Evolutionary conservation across 805 yeast species (phyloP).

Genomic region (Kuraishia hungarica): DNA sequence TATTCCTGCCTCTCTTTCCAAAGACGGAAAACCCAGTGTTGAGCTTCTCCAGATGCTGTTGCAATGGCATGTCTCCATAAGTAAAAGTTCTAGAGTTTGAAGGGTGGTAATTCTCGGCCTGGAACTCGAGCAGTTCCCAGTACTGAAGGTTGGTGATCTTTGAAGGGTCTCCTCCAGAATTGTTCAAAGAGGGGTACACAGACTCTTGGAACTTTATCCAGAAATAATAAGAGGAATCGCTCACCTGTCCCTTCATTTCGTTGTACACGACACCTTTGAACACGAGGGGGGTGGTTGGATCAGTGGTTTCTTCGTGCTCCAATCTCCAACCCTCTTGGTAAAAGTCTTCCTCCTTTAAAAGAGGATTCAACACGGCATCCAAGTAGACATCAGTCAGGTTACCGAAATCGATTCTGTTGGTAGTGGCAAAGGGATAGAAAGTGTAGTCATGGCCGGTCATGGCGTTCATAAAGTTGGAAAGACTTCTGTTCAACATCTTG

Average conservation of each 20-base stretch:
- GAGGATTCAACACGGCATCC: slow-evolving; percentile 80
- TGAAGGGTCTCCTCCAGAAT: slow-evolving; percentile 92
- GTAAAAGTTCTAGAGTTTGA: slow-evolving; percentile 82
- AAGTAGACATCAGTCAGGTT: slow-evolving; percentile 84
- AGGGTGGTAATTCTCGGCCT: slow-evolving; percentile 73
- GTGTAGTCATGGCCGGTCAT: slow-evolving; percentile 98
- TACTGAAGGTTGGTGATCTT: slow-evolving; percentile 67
- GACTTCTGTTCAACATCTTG: slow-evolving; percentile 92
- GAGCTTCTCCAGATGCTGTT: slow-evolving; percentile 48
- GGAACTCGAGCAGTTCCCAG: slow-evolving; percentile 73
- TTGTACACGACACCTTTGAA: slow-evolving; percentile 96
- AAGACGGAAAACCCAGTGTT: slow-evolving; percentile 40
- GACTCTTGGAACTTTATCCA: slow-evolving; percentile 80
- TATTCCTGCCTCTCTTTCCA: slow-evolving; percentile 35
- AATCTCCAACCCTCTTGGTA: slow-evolving; percentile 97
- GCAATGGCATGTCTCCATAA: slow-evolving; percentile 71
- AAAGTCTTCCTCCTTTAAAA: slow-evolving; percentile 73
- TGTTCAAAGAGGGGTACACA: slow-evolving; percentile 76
- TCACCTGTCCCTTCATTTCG: slow-evolving; percentile 97
- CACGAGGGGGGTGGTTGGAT: slow-evolving; percentile 48
- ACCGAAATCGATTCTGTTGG: slow-evolving; percentile 70
- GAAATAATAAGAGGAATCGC: slow-evolving; percentile 77
- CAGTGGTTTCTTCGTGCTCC: slow-evolving; percentile 58
- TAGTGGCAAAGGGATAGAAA: slow-evolving; percentile 92
- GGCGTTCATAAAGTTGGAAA: slow-evolving; percentile 96